Evolutionary conservation across 768 basidiomycete genomes (phyloP).

Genomic region (Xanthoconium purpureum): DNA sequence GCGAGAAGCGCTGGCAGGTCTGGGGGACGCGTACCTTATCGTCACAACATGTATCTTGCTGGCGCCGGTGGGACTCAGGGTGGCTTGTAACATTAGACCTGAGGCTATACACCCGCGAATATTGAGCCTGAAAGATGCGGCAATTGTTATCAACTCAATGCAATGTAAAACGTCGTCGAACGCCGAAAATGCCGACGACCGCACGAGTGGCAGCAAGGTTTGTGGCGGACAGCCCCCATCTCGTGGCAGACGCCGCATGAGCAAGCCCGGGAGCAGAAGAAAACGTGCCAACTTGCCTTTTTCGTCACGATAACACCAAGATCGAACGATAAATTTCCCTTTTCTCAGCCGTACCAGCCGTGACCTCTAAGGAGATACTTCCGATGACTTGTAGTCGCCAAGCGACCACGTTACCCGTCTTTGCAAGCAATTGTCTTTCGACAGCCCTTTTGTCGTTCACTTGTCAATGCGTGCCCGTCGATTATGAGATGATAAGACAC

Average conservation of each 20-base stretch:
- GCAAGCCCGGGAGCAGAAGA: background rate
- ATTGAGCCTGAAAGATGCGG: background rate
- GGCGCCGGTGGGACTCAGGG: conserved; percentile 1
- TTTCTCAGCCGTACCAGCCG: background rate
- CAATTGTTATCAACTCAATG: background rate
- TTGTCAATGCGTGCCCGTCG: background rate
- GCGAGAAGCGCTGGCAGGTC: background rate
- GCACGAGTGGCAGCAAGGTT: background rate
- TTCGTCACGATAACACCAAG: background rate
- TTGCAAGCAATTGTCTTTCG: background rate
- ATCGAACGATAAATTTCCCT: background rate
- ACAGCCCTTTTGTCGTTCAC: background rate
- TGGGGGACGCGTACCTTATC: background rate
- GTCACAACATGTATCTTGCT: background rate
- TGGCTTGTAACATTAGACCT: background rate
- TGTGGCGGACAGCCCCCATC: background rate
- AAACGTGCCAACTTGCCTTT: background rate
- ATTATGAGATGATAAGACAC: background rate
- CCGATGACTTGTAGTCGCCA: background rate
- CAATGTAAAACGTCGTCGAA: background rate
- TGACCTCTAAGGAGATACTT: background rate
- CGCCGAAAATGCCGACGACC: background rate
- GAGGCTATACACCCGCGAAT: background rate
- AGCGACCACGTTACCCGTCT: background rate
- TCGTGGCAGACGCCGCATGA: conserved; percentile 1